These are phyloP conservation scores for Beverwykella pulmonaria DNA, from an alignment of 495 filamentous ascomycete genomes.

Conservation along the genomic window DNA sequence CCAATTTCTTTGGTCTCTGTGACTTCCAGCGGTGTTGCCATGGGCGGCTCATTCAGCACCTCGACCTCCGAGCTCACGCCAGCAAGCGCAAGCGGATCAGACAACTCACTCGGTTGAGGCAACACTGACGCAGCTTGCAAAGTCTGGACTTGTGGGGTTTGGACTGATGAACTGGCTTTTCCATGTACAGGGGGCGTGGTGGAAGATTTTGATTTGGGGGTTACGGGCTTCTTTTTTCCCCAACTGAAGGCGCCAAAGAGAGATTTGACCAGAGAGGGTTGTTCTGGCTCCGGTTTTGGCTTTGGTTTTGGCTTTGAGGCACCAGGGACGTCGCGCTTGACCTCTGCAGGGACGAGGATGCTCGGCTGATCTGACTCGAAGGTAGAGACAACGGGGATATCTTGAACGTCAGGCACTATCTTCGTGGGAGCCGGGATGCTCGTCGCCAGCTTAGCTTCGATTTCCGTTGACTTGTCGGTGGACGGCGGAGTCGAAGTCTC, in stretches of 20 bases:
- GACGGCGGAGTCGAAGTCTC: not conserved
- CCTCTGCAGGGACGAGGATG: not conserved
- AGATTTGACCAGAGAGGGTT: not conserved
- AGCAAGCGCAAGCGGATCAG: not conserved
- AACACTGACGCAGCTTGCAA: not conserved
- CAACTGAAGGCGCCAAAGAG: conserved; percentile 31
- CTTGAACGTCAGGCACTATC: not conserved
- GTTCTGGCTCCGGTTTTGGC: conserved; percentile 6
- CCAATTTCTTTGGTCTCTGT: not conserved
- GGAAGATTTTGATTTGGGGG: conserved; percentile 10
- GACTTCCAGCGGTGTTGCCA: not conserved
- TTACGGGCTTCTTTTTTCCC: conserved; percentile 27
- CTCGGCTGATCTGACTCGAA: not conserved
- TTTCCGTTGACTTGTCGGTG: not conserved
- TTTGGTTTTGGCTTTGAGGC: not conserved
- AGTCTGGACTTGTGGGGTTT: not conserved
- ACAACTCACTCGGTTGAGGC: not conserved
- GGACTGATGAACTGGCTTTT: not conserved
- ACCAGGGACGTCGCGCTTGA: not conserved
- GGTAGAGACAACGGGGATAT: not conserved
- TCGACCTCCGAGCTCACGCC: not conserved
- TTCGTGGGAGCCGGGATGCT: not conserved
- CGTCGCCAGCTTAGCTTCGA: not conserved
- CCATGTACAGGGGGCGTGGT: not conserved
- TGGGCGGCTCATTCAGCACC: not conserved